A percentile compares a stretch with the other conserved stretches of the same genome.
Evolutionary conservation across 768 basidiomycete genomes (phyloP).

Genomic region (Boletus vinaceobasis): DNA sequence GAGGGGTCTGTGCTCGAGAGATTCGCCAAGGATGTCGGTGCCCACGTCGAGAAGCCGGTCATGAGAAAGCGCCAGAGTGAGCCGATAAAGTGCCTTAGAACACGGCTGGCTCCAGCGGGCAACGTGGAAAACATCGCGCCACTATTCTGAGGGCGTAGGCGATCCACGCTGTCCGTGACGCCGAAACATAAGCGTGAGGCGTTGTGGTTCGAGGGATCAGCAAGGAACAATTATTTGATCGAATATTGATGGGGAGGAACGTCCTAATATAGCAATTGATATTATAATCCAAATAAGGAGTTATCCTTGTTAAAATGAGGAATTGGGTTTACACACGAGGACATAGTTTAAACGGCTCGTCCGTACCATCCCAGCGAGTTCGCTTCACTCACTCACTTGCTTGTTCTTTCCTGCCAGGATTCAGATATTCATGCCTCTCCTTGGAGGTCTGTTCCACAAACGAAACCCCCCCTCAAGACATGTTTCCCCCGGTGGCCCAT

Average conservation of each 20-base stretch:
- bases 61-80: background rate
- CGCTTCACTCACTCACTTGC: background rate
- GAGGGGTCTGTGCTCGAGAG: background rate
- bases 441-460: conserved; percentile 28
- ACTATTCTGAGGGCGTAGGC: background rate
- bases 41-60: background rate
- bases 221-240: conserved; percentile 7
- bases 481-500: background rate
- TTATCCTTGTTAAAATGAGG: conserved; percentile 6
- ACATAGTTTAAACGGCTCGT: conserved; percentile 7
- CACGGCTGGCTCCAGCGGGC: background rate
- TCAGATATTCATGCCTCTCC: conserved; percentile 24
- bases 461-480: conserved; percentile 4
- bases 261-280: background rate
- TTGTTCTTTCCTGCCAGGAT: background rate
- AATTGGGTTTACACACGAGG: conserved; percentile 8
- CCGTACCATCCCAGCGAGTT: background rate
- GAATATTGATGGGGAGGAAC: conserved; percentile 1
- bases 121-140: conserved; percentile 2
- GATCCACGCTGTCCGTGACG: background rate
- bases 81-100: background rate
- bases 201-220: background rate
- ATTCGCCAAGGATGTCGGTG: background rate
- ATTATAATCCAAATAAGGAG: conserved; percentile 10
- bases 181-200: background rate